Evolutionary conservation across 1,284 basidiomycete genomes (phyloP).

Genomic region (Stygiomarasmius scandens): DNA sequence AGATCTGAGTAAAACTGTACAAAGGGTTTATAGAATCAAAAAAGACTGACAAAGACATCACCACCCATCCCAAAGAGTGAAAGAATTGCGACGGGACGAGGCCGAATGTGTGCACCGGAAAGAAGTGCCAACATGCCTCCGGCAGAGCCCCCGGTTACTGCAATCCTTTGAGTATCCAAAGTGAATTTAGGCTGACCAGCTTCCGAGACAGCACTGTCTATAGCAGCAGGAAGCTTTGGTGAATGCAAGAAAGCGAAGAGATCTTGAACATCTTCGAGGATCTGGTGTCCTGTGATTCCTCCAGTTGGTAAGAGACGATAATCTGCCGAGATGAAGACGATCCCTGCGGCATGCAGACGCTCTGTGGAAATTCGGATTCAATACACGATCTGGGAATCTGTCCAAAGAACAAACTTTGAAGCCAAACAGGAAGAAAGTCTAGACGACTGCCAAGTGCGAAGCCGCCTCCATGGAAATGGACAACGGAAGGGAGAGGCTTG

Average conservation of each 20-base stretch:
- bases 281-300: constrained; percentile 51
- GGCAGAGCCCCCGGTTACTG: constrained; percentile 61
- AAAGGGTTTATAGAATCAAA: neutral
- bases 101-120: constrained; percentile 52
- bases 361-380: constrained; percentile 32
- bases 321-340: constrained; percentile 61
- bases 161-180: constrained; percentile 48
- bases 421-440: constrained; percentile 66
- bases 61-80: constrained; percentile 69
- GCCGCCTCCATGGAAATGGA: constrained; percentile 70
- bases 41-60: constrained; percentile 51
- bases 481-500: constrained; percentile 38
- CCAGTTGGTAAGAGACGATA: constrained; percentile 60
- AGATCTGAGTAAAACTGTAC: constrained; percentile 24
- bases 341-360: constrained; percentile 46
- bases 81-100: constrained; percentile 55
- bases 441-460: constrained; percentile 57
- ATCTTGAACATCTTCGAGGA: constrained; percentile 58
- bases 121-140: constrained; percentile 68
- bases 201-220: constrained; percentile 11
- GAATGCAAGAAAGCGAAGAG: constrained; percentile 49
- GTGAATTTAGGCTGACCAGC: constrained; percentile 24
- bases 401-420: constrained; percentile 47
- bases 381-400: neutral
- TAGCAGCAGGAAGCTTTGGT: constrained; percentile 21